phyloP scores from a whole-genome alignment of 306 rosid genomes.

The Quercus rubra region DNA sequence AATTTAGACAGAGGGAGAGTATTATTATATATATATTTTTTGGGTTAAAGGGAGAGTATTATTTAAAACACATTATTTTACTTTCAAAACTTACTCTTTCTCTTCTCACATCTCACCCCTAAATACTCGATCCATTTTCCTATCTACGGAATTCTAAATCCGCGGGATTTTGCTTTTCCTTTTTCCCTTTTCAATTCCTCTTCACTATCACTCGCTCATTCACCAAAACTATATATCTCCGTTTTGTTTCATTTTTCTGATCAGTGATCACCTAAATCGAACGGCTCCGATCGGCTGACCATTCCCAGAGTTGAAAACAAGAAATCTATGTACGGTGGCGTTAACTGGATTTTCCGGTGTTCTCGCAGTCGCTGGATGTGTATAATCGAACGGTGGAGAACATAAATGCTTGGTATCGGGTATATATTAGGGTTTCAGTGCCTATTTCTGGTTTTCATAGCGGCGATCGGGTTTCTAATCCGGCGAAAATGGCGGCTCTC shows the following conservation, averaged over 20 bases:
- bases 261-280: background rate
- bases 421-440: slow-evolving; percentile 71
- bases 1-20: too few species aligned
- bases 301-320: too few species aligned
- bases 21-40: too few species aligned
- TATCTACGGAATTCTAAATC: slow-evolving; percentile 14
- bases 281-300: slow-evolving; percentile 2
- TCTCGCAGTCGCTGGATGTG: slow-evolving; percentile 49
- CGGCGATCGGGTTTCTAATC: slow-evolving; percentile 47
- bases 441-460: slow-evolving; percentile 57
- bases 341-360: slow-evolving; percentile 31
- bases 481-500: slow-evolving; percentile 66
- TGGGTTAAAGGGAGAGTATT: too few species aligned
- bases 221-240: background rate
- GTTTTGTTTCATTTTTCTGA: too few species aligned
- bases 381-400: slow-evolving; percentile 24
- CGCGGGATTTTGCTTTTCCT: background rate
- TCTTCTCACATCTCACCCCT: slow-evolving; percentile 10
- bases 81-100: slow-evolving; percentile 28
- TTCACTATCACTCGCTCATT: slow-evolving; percentile 14
- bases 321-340: slow-evolving; percentile 52
- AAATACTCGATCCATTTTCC: slow-evolving; percentile 10
- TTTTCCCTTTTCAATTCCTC: background rate
- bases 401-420: slow-evolving; percentile 77
- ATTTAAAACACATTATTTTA: slow-evolving; percentile 12